A percentile compares a stretch with the other conserved stretches of the same genome.
phyloP scores from a whole-genome alignment of 257 asterid genomes.

The Gentiana dahurica region DNA sequence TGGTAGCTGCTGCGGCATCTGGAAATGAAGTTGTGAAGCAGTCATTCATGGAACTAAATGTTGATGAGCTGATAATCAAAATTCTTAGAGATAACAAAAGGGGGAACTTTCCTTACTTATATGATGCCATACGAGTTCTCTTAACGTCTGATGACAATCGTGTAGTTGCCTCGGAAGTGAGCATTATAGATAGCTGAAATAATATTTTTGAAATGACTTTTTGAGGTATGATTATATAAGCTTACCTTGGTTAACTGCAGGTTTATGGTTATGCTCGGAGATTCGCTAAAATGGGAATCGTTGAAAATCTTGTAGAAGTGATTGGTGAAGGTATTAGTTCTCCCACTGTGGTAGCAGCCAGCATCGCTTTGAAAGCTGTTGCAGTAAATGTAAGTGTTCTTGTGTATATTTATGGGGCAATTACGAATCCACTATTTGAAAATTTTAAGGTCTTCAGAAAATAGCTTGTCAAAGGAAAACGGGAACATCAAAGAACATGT shows the following conservation, averaged over 20 bases:
- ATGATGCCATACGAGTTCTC: constrained; percentile 68
- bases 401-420: constrained; percentile 2
- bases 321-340: constrained; percentile 61
- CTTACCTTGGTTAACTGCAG: constrained; percentile 21
- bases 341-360: constrained; percentile 58
- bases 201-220: background rate
- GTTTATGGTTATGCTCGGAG: constrained; percentile 88
- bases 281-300: constrained; percentile 69
- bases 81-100: constrained; percentile 46
- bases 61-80: constrained; percentile 60
- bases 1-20: constrained; percentile 79
- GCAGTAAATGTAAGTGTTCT: constrained; percentile 75
- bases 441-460: no score
- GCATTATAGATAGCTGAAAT: constrained; percentile 11
- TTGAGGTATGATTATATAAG: background rate
- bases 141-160: constrained; percentile 85
- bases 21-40: constrained; percentile 92
- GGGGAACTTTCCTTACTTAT: constrained; percentile 49
- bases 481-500: no score
- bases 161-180: constrained; percentile 87
- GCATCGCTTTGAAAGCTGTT: constrained; percentile 71
- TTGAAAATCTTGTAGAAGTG: constrained; percentile 66
- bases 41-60: constrained; percentile 69
- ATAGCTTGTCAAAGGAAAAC: no score
- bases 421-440: no score